Percentiles rank a stretch among this genome's conserved stretches.
These are phyloP conservation scores for Trichophyton schoenleinii DNA, from an alignment of 2,329 filamentous ascomycete genomes.

Conservation along the genomic window DNA sequence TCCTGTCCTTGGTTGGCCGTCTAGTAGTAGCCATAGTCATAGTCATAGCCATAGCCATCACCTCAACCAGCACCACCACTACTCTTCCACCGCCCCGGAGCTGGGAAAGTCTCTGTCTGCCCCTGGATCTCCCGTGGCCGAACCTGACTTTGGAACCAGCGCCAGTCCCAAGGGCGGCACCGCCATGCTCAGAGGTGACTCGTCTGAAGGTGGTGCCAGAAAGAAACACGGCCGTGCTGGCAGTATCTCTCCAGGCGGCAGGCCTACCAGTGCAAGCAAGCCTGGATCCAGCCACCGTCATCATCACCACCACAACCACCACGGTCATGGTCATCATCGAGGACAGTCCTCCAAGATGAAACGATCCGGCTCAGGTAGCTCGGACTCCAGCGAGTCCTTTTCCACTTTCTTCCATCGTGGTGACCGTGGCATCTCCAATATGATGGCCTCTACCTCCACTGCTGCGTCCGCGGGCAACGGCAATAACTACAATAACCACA, in stretches of 20 bases:
- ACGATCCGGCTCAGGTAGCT: constrained; percentile 84
- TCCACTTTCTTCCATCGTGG: constrained; percentile 38
- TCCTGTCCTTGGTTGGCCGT: constrained; percentile 56
- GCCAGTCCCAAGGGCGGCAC: constrained; percentile 35
- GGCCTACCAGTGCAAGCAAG: constrained; percentile 54
- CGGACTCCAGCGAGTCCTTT: constrained; percentile 58
- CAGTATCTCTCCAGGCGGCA: constrained; percentile 63
- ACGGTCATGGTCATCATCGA: constrained; percentile 36
- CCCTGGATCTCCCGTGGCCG: constrained; percentile 50
- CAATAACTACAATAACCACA: constrained; percentile 44
- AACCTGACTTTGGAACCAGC: constrained; percentile 36
- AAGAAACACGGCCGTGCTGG: constrained; percentile 40
- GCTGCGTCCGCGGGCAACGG: constrained; percentile 12
- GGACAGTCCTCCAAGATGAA: constrained; percentile 60
- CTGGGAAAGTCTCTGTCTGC: constrained; percentile 54
- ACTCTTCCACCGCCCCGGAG: constrained; percentile 49
- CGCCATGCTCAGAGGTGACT: constrained; percentile 42
- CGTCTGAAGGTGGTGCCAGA: constrained; percentile 34
- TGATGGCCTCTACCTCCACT: constrained; percentile 34
- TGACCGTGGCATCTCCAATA: constrained; percentile 62
- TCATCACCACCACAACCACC: constrained; percentile 25
- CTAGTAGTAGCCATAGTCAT: constrained; percentile 24
- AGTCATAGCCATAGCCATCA: too few species aligned
- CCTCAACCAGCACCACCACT: constrained; percentile 26
- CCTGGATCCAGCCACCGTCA: constrained; percentile 46